These are phyloP conservation scores for Psilocybe sp. DNA, from an alignment of 768 basidiomycete species.

Conservation along the genomic window DNA sequence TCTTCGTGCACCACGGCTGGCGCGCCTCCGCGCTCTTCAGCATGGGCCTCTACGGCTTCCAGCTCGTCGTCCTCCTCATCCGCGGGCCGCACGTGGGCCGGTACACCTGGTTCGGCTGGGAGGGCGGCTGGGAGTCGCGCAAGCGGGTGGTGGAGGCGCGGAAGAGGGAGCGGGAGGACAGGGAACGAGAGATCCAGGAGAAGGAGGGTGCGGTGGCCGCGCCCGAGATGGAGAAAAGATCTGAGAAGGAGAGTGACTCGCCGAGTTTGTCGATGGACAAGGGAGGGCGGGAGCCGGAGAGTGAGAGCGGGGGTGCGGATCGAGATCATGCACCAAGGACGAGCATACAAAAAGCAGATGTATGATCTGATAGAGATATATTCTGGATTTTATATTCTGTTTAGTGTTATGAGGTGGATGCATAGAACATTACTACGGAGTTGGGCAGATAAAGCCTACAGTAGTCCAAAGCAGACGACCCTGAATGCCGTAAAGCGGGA, in stretches of 20 bases:
- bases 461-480: no score
- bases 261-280: background rate
- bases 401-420: no score
- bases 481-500: no score
- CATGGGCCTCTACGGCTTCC: constrained; percentile 55
- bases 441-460: no score
- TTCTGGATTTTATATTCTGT: no score
- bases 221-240: background rate
- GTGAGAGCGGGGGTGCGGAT: no score
- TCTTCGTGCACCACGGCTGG: constrained; percentile 75
- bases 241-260: background rate
- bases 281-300: background rate
- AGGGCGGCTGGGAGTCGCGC: constrained; percentile 49
- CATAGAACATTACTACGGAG: no score
- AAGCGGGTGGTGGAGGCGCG: constrained; percentile 29
- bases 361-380: no score
- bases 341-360: no score
- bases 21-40: constrained; percentile 58
- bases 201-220: background rate
- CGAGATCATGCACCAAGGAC: no score
- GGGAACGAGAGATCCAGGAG: background rate
- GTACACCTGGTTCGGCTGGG: constrained; percentile 64
- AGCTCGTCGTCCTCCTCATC: constrained; percentile 52
- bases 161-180: constrained; percentile 1
- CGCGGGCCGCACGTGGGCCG: constrained; percentile 66